A percentile compares a stretch with the other conserved stretches of the same genome.
These are phyloP conservation scores for Quercus lobata DNA, from an alignment of 331 rosid genomes.

Conservation along the genomic window DNA sequence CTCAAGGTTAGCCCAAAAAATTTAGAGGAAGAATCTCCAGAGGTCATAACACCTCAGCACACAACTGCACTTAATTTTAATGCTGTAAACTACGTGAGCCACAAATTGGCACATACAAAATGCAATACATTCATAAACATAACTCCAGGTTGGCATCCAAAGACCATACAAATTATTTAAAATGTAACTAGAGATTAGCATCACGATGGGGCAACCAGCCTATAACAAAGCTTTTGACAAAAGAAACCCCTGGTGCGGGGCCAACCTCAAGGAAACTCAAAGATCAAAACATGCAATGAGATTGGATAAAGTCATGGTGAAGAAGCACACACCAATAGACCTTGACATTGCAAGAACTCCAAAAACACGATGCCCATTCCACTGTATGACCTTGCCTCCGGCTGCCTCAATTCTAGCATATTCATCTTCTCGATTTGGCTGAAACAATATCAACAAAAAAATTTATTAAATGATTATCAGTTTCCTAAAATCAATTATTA, in stretches of 20 bases:
- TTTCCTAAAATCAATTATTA: slow-evolving; percentile 11
- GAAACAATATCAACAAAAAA: slow-evolving; percentile 20
- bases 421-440: slow-evolving; percentile 92
- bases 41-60: not conserved
- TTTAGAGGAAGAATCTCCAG: not conserved
- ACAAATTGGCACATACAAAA: not conserved
- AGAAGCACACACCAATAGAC: slow-evolving; percentile 64
- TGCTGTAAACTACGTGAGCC: not conserved
- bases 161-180: not conserved
- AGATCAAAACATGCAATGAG: slow-evolving; percentile 5
- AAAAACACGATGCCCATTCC: slow-evolving; percentile 90
- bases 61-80: not conserved
- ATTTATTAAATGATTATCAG: slow-evolving; percentile 17
- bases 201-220: not conserved
- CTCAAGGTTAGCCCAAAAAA: not conserved
- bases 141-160: slow-evolving; percentile 17
- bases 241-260: not conserved
- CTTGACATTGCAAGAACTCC: slow-evolving; percentile 96
- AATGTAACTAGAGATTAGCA: not conserved
- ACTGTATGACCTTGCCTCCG: slow-evolving; percentile 91
- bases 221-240: not conserved
- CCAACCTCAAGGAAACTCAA: not conserved
- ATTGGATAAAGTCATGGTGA: not conserved
- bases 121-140: not conserved
- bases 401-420: slow-evolving; percentile 86